Base-by-base conservation (phyloP, 345 rosid genomes). In the Salix purpurea region DNA sequence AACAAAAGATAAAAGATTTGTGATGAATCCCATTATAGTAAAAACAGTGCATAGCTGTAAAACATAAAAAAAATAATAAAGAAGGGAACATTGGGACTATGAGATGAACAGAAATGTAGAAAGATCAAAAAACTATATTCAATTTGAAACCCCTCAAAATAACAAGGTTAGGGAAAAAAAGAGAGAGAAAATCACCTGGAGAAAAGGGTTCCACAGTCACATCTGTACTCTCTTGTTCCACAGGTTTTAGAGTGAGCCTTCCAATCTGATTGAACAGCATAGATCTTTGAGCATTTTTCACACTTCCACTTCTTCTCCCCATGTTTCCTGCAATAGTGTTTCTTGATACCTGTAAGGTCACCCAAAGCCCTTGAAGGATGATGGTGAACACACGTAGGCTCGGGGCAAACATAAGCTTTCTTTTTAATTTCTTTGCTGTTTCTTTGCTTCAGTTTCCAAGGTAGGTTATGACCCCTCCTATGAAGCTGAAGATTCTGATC, bases 301-400 rank as follows among this genome's bases (percentile, higher is more conserved):
- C 98, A 94, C 87, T 94, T 92, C 98, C 98, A 94, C 79, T 94
- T 94, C 84, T 88, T 94, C 82, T 92, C 98, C 2, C 98, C 97
- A 75, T 94, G 98, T 84, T 94, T 94, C 81, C 97, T 85, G 78
- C 94, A 89, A 74, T 72, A 94, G 84, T 94, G 98, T 79, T 94
- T 94, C 89, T 94, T 94, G 86, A 94, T 91, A 14, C 98, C 98
- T 26, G 98, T 94, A 72, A 94, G 94, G 81, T 94, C 97, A 46
- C 98, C 98, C 5, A 94, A 83, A 56, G 98, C 98, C 80, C 98
- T 86, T 39, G 97, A 89, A 34, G 98, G 97, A 74, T 94, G 93
- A 74, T 94, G 97, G 79, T 94, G 97, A 76, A 94, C 94, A 73
- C 98, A 94, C 37, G 81, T 73, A 1, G 90, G 84, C 80, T 94